A percentile compares a stretch with the other conserved stretches of the same genome.
Conservation (phyloP, 73 alveolate species). For the Durusdinium trenchii region DNA sequence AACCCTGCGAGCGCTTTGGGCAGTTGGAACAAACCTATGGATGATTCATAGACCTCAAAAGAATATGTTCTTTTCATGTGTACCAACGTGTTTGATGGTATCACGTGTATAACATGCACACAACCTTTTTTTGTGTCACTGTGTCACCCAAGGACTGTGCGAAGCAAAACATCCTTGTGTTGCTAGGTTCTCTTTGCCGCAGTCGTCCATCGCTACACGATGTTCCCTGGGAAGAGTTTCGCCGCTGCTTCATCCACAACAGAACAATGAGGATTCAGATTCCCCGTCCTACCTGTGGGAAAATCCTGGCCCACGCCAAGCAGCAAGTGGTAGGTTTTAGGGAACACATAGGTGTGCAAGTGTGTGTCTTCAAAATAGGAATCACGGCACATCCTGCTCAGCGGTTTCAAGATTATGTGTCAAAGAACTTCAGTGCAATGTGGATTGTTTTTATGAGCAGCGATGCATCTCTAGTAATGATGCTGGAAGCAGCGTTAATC, state of each 20-base stretch:
- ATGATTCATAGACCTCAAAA: too few species aligned
- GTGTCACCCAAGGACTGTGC: too few species aligned
- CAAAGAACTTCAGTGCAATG: neutral
- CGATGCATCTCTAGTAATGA: neutral
- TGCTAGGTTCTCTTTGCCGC: too few species aligned
- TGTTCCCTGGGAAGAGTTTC: neutral
- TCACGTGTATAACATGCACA: too few species aligned
- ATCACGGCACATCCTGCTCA: neutral
- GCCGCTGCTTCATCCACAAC: neutral
- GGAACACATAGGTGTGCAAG: neutral
- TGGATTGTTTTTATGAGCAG: neutral
- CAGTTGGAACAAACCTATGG: too few species aligned
- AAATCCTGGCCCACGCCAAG: conserved; percentile 6
- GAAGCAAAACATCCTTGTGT: too few species aligned
- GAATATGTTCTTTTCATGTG: too few species aligned
- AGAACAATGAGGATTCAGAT: neutral
- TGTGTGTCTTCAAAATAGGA: conserved; percentile 63
- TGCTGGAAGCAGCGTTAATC: conserved; percentile 54
- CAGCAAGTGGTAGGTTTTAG: neutral
- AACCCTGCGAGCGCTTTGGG: too few species aligned
- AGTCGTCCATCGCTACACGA: too few species aligned
- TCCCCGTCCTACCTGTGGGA: conserved; percentile 20
- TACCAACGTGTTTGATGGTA: too few species aligned
- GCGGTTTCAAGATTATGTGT: neutral
- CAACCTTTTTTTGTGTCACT: too few species aligned